These are phyloP conservation scores for Lachancea quebecensis DNA, from an alignment of 805 yeast genomes.

Conservation along the genomic window DNA sequence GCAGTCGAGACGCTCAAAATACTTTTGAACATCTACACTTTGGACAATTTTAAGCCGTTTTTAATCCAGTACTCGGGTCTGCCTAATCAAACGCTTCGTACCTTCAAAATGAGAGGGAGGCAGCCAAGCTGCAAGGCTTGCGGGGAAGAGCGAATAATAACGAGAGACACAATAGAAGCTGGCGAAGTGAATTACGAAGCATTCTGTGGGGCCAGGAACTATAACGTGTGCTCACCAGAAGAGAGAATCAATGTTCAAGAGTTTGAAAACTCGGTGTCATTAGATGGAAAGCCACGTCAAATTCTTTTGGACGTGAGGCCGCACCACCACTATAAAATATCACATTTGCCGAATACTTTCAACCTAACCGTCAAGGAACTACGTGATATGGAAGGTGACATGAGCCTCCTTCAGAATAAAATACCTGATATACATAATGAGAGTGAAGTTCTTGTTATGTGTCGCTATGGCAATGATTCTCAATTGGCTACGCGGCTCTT, in stretches of 20 bases:
- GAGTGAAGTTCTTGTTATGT: conserved; percentile 51
- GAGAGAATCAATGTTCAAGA: conserved; percentile 42
- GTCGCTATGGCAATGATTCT: conserved; percentile 90
- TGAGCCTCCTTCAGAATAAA: conserved; percentile 14
- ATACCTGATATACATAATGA: conserved; percentile 22
- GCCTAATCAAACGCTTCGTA: conserved; percentile 57
- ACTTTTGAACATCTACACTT: conserved; percentile 46
- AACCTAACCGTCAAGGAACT: conserved; percentile 57
- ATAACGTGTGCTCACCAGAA: conserved; percentile 37
- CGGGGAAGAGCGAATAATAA: conserved; percentile 46
- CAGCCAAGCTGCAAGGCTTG: conserved; percentile 59
- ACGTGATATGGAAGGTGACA: conserved; percentile 28
- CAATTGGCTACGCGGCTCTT: conserved; percentile 61
- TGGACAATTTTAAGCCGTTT: conserved; percentile 56
- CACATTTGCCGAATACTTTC: conserved; percentile 49
- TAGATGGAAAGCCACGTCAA: conserved; percentile 17
- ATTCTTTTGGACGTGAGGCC: conserved; percentile 75
- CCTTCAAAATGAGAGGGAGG: conserved; percentile 72
- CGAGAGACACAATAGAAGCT: conserved; percentile 38
- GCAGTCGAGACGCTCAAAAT: conserved; percentile 82
- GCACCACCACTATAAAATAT: conserved; percentile 62
- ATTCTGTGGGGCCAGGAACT: conserved; percentile 64
- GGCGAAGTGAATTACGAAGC: conserved; percentile 54
- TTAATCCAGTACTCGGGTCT: conserved; percentile 62
- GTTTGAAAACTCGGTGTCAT: conserved; percentile 28